Percentiles rank a stretch among this genome's conserved stretches.
These are phyloP conservation scores for Phyllosticta paracitricarpa DNA, from an alignment of 2,329 filamentous ascomycete genomes.

Conservation along the genomic window DNA sequence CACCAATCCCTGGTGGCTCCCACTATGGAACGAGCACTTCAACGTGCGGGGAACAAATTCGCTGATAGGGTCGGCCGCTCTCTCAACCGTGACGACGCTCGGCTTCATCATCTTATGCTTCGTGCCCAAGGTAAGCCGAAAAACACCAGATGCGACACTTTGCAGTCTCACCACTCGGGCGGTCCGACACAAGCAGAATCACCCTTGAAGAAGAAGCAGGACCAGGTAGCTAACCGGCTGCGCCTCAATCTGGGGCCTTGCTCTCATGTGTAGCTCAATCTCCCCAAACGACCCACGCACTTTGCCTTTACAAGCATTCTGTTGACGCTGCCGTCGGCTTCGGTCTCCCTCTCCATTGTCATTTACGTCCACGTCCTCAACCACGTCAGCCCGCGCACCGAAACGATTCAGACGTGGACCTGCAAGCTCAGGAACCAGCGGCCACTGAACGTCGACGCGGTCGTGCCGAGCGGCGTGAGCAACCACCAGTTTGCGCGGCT, in stretches of 20 bases:
- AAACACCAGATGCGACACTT: neutral
- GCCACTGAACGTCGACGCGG: slow-evolving; percentile 8
- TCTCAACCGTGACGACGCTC: slow-evolving; percentile 30
- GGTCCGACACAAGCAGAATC: neutral
- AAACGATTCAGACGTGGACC: slow-evolving; percentile 31
- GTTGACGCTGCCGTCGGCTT: slow-evolving; percentile 25
- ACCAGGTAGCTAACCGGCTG: neutral
- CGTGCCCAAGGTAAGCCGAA: slow-evolving; percentile 23
- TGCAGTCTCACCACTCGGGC: neutral
- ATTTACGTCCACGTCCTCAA: slow-evolving; percentile 31
- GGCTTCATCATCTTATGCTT: slow-evolving; percentile 25
- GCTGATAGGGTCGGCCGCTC: slow-evolving; percentile 29
- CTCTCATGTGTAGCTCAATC: slow-evolving; percentile 20
- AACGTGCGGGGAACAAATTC: slow-evolving; percentile 33
- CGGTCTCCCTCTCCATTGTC: slow-evolving; percentile 32
- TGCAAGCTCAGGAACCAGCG: slow-evolving; percentile 27
- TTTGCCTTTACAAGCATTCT: slow-evolving; percentile 28
- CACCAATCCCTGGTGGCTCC: slow-evolving; percentile 39
- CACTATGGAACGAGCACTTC: slow-evolving; percentile 39
- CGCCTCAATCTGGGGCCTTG: neutral
- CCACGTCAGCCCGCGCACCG: slow-evolving; percentile 22
- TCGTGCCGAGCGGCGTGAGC: slow-evolving; percentile 20
- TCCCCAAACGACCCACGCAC: slow-evolving; percentile 26
- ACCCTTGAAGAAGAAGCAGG: neutral
- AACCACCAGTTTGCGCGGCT: slow-evolving; percentile 29